phyloP scores from a whole-genome alignment of 306 rosid genomes.

The Castanea sativa region DNA sequence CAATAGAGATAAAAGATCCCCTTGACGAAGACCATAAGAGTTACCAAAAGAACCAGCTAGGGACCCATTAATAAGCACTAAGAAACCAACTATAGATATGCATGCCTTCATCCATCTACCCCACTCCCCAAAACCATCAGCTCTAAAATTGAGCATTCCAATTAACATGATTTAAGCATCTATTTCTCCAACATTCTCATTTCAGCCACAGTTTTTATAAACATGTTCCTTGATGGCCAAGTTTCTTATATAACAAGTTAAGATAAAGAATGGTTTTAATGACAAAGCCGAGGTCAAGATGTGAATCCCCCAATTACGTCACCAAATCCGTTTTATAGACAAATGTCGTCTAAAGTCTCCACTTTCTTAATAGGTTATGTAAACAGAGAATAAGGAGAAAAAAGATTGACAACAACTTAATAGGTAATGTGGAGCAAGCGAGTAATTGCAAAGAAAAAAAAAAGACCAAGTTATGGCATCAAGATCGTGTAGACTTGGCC shows the following conservation, averaged over 20 bases:
- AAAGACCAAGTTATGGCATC: not conserved
- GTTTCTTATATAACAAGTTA: not conserved
- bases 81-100: no score
- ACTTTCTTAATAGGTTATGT: not conserved
- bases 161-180: not conserved
- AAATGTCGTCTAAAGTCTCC: not conserved
- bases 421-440: not conserved
- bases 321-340: not conserved
- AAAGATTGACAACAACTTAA: not conserved
- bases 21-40: no score
- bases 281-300: not conserved
- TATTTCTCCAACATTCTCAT: not conserved
- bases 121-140: no score
- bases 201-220: not conserved
- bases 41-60: no score
- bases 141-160: no score
- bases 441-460: not conserved
- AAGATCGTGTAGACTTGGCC: not conserved
- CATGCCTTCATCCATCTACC: no score
- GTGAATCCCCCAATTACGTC: not conserved
- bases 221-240: not conserved
- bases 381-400: no score
- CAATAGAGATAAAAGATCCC: no score
- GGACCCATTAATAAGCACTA: no score
- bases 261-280: not conserved